Evolutionary conservation across 129 eudicot species (phyloP), one percentile per base, ranked within the genome.

Genomic region (Mikania micrantha): DNA sequence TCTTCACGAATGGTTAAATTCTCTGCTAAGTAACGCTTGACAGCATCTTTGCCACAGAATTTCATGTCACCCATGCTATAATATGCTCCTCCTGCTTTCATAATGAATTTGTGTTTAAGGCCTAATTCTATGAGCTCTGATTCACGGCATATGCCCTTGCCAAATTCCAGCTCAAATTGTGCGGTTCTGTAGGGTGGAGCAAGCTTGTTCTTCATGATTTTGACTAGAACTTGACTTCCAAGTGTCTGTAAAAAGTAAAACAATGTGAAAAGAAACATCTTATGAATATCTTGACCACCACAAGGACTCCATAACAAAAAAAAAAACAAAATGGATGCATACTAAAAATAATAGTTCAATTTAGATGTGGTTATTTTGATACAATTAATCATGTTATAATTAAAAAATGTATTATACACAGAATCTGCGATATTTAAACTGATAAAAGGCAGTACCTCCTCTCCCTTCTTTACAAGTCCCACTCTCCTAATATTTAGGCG

Each of bases 131-230:
- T 77, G 54, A 93, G 77, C 87, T 93, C 98, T 0, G 88, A 66
- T 58, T 84, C 96, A 5, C 88, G 91, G 16, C 75, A 73, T 63
- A 93, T 93, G 4, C 98, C 98, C 78, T 88, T 88, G 54, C 98
- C 98, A 82, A 86, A 93, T 76, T 88, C 96, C 0, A 93, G 90
- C 88, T 93, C 98, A 36, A 88, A 88, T 56, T 88, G 85, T 2
- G 86, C 95, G 2, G 83, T 86, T 89, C 74, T 84, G 71, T 88
- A 93, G 29, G 98, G 98, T 53, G 98, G 95, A 10, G 96, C 98
- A 57, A 86, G 98, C 80, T 93, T 93, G 81, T 93, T 93, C 83
- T 93, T 93, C 59, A 93, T 87, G 31, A 93, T 83, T 79, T 88
- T 93, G 57, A 88, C 96, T 9, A 66, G 61, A 64, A 93, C 86